Percentiles rank a stretch among this genome's conserved stretches.
Evolutionary conservation across 768 basidiomycete genomes (phyloP).

Genomic region (Asterophora parasitica): DNA sequence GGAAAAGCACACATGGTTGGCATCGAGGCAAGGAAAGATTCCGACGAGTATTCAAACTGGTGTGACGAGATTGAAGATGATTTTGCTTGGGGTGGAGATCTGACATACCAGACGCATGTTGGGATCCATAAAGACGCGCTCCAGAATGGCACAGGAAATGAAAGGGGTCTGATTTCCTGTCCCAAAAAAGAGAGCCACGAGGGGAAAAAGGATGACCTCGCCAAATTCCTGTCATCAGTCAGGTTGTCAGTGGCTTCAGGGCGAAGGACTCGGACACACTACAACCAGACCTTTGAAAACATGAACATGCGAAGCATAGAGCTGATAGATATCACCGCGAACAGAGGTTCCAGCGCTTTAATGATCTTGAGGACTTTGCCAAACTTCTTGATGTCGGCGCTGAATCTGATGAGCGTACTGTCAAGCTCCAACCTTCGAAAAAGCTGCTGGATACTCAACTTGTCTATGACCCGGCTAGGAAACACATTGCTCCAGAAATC

Average conservation of each 20-base stretch:
- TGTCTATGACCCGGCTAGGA: constrained; percentile 26
- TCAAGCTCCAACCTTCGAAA: not conserved
- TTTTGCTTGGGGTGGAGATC: not conserved
- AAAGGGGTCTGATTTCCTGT: constrained; percentile 31
- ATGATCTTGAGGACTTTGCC: constrained; percentile 26
- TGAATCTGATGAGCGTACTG: constrained; percentile 15
- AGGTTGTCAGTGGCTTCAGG: not conserved
- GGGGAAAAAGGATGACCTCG: constrained; percentile 26
- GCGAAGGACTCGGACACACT: too few relatives aligned
- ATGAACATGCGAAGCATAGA: constrained; percentile 25
- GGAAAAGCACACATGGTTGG: constrained; percentile 28
- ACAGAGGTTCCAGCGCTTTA: constrained; percentile 24
- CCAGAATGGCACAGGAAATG: constrained; percentile 28
- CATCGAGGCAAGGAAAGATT: constrained; percentile 25
- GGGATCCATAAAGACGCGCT: constrained; percentile 30
- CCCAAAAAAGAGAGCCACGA: constrained; percentile 28
- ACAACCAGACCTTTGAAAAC: constrained; percentile 24
- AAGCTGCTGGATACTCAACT: constrained; percentile 9
- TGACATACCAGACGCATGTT: constrained; percentile 27
- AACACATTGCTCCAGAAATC: constrained; percentile 30
- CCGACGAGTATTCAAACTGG: constrained; percentile 28
- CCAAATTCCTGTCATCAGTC: constrained; percentile 21
- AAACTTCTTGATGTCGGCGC: constrained; percentile 27
- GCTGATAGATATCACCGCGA: constrained; percentile 26
- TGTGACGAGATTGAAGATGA: not conserved